Conservation (phyloP, 495 filamentous ascomycete species). For the Copromyces sp. region DNA sequence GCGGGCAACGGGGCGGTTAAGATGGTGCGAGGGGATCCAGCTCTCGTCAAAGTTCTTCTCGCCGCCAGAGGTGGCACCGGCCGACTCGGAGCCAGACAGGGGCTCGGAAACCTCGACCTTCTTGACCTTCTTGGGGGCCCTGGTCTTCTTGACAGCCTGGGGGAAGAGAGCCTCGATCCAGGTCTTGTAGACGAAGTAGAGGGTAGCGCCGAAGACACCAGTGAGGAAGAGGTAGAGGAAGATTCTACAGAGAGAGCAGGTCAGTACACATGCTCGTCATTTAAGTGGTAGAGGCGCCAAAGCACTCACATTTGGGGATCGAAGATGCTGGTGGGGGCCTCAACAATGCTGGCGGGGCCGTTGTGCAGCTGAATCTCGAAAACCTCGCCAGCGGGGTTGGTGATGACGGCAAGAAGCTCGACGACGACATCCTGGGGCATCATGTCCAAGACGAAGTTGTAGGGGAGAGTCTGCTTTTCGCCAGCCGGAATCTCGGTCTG, state of each 20-base stretch:
- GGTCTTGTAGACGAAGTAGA: constrained; percentile 96
- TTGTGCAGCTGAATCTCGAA: constrained; percentile 77
- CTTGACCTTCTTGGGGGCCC: constrained; percentile 48
- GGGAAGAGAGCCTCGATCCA: constrained; percentile 97
- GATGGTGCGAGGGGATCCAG: constrained; percentile 90
- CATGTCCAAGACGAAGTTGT: constrained; percentile 83
- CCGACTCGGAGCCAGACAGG: constrained; percentile 57
- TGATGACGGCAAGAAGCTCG: constrained; percentile 61
- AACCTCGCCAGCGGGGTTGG: constrained; percentile 51
- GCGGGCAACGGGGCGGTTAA: constrained; percentile 74
- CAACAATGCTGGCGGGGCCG: constrained; percentile 79
- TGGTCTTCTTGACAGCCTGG: constrained; percentile 60
- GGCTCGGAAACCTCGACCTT: constrained; percentile 45
- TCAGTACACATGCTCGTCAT: not conserved
- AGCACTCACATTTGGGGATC: constrained; percentile 85
- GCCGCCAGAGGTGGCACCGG: constrained; percentile 53
- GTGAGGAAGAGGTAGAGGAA: constrained; percentile 95
- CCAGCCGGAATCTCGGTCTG: constrained; percentile 67
- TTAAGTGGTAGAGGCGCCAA: not conserved
- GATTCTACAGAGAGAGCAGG: constrained; percentile 46
- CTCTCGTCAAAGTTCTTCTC: constrained; percentile 79
- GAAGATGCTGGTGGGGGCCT: constrained; percentile 84
- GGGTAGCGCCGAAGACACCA: constrained; percentile 61
- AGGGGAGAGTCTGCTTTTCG: constrained; percentile 63
- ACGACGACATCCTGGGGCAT: constrained; percentile 82